phyloP scores from a whole-genome alignment of 2,329 filamentous ascomycete species.

The Colletotrichum kahawae region DNA sequence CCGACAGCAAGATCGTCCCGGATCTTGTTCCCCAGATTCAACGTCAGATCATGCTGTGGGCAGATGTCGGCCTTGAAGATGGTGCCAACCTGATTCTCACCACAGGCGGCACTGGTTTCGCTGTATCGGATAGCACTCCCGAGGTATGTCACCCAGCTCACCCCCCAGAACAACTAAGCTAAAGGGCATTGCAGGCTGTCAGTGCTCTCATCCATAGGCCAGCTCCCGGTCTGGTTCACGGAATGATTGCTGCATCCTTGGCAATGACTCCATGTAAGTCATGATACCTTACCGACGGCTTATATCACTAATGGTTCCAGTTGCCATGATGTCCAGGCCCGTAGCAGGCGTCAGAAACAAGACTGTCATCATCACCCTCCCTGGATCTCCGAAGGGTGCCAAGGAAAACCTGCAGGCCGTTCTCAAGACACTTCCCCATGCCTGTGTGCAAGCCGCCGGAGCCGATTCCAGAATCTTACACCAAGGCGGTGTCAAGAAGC shows the following conservation, averaged over 20 bases:
- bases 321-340: slow-evolving; percentile 95
- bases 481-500: slow-evolving; percentile 78
- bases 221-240: slow-evolving; percentile 91
- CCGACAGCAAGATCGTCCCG: slow-evolving; percentile 75
- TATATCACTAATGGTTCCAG: slow-evolving; percentile 49
- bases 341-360: slow-evolving; percentile 86
- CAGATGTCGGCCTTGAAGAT: slow-evolving; percentile 62
- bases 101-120: slow-evolving; percentile 93
- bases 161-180: background rate
- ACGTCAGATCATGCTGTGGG: slow-evolving; percentile 72
- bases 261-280: slow-evolving; percentile 85
- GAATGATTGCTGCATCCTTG: slow-evolving; percentile 87
- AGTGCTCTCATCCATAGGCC: slow-evolving; percentile 79
- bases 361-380: slow-evolving; percentile 85
- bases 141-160: slow-evolving; percentile 62
- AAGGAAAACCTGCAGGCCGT: slow-evolving; percentile 91
- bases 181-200: slow-evolving; percentile 65
- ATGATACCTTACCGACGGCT: background rate
- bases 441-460: slow-evolving; percentile 88
- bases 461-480: slow-evolving; percentile 82
- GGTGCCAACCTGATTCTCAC: slow-evolving; percentile 80
- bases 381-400: slow-evolving; percentile 93
- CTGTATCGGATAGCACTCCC: slow-evolving; percentile 82
- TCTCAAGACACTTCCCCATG: slow-evolving; percentile 89
- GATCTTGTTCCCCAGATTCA: slow-evolving; percentile 81